phyloP scores from a whole-genome alignment of 352 stramenopile species.

The Phytophthora meadii region DNA sequence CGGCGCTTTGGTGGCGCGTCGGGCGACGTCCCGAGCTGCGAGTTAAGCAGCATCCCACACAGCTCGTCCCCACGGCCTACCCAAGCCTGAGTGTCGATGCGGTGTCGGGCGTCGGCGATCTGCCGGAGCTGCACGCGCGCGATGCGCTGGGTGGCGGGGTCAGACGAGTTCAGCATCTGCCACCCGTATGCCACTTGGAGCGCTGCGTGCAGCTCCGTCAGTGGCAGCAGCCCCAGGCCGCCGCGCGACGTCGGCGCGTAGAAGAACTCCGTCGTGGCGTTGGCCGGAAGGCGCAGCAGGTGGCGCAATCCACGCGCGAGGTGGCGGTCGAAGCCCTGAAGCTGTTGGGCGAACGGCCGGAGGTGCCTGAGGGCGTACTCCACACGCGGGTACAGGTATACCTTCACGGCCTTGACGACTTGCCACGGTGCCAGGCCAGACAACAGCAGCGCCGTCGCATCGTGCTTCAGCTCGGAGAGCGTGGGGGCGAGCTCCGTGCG shows the following conservation, averaged over 20 bases:
- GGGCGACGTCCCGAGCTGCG: background rate
- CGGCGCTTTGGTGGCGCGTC: background rate
- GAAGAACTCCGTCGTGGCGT: slow-evolving; percentile 12
- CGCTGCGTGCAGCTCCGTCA: slow-evolving; percentile 19
- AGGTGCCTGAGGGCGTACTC: slow-evolving; percentile 18
- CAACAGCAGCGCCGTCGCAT: slow-evolving; percentile 1
- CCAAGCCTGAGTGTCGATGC: background rate
- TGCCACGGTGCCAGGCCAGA: slow-evolving; percentile 11
- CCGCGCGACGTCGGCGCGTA: slow-evolving; percentile 13
- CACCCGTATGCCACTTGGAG: slow-evolving; percentile 10
- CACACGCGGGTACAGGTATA: slow-evolving; percentile 9
- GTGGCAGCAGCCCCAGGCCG: background rate
- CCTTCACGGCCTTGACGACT: slow-evolving; percentile 17
- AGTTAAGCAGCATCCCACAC: background rate
- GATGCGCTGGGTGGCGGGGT: slow-evolving; percentile 8
- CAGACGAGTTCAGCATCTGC: slow-evolving; percentile 18
- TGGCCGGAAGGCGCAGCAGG: background rate
- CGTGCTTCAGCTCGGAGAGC: background rate
- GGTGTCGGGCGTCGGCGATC: slow-evolving; percentile 6
- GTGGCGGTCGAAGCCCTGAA: slow-evolving; percentile 9
- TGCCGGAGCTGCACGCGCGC: slow-evolving; percentile 16
- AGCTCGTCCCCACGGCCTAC: slow-evolving; percentile 3
- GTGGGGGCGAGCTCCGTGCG: background rate
- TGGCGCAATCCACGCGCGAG: slow-evolving; percentile 3
- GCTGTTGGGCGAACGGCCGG: background rate